Conservation (phyloP, 2,329 filamentous ascomycete genomes). For the Reticulascus tulasneorum region DNA sequence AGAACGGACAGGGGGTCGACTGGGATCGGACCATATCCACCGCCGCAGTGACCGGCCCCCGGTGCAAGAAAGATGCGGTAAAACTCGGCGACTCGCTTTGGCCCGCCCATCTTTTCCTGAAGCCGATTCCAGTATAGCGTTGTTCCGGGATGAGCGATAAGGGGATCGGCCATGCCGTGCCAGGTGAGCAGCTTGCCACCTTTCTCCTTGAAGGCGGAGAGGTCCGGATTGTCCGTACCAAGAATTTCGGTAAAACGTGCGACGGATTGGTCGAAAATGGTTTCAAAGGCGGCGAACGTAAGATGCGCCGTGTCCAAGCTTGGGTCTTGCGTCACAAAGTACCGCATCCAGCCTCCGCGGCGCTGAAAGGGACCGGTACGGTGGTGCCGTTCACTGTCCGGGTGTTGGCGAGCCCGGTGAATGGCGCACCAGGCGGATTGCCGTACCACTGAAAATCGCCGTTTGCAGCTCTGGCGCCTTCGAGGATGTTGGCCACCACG, state of each 20-base stretch:
- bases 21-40: constrained; percentile 4
- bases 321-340: constrained; percentile 5
- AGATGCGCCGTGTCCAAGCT: constrained; percentile 3
- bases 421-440: constrained; percentile 1
- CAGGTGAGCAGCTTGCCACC: constrained; percentile 39
- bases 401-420: constrained; percentile 4
- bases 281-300: constrained; percentile 2
- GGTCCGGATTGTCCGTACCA: constrained; percentile 23
- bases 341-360: constrained; percentile 4
- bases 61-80: constrained; percentile 48
- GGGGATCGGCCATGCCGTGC: constrained; percentile 34
- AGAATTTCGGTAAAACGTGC: constrained; percentile 4
- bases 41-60: constrained; percentile 45
- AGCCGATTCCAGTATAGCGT: constrained; percentile 20
- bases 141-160: constrained; percentile 27
- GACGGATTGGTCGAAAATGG: constrained; percentile 1
- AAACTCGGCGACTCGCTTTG: constrained; percentile 27
- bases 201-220: constrained; percentile 22
- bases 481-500: constrained; percentile 1
- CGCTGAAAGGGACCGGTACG: constrained; percentile 2
- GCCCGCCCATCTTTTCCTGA: constrained; percentile 1
- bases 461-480: neutral
- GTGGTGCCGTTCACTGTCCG: constrained; percentile 1
- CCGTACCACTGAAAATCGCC: constrained; percentile 5
- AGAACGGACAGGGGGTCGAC: constrained; percentile 1